Base-by-base conservation (phyloP, 164 flowering plant species). In the Sextonia rubra region DNA sequence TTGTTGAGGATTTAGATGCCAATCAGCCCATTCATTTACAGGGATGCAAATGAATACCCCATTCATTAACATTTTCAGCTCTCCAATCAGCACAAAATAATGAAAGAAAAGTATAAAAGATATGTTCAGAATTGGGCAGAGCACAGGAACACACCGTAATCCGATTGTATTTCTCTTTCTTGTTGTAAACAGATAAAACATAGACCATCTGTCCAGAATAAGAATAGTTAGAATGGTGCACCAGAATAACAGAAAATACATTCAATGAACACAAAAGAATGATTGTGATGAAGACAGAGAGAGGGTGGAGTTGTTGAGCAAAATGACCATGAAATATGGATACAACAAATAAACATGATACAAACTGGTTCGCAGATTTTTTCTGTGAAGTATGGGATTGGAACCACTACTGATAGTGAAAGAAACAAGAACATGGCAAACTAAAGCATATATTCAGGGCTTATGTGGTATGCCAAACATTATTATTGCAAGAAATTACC, bases 91-190 rank as follows among this genome's bases (percentile, higher is more conserved):
- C 37, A 27, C 44, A 30, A 52, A 52, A 52, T 23, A 18, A 37
- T 7, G 18, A 55, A 5, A 64, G 49, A 72, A 12, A 48, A 24
- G 56, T n/a, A 47, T 3, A 37, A 60, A 12, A n/a, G 71, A 49
- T 24, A 60, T 23, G 26, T 69, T 58, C 29, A n/a, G 52, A 66
- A 9, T 60, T 47, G 47, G 14, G 52, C 37, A 5, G 66, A 20
- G 6, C 22, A 64, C 29, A 61, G 29, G 64, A 23, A 82, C 93
- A 22, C 47, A 96, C 99, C 85, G 90, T 93, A 68, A 96, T 89
- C 68, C 95, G 85, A 68, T 93, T 88, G 80, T 89, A 75, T 81
- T 96, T 93, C 81, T 96, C 99, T 81, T 90, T 93, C 88, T 88
- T 92, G 93, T 91, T 91, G 86, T 93, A 92, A 60, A 96, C 81